Base-by-base conservation (phyloP, 768 basidiomycete genomes). In the Agrocybe praecox region DNA sequence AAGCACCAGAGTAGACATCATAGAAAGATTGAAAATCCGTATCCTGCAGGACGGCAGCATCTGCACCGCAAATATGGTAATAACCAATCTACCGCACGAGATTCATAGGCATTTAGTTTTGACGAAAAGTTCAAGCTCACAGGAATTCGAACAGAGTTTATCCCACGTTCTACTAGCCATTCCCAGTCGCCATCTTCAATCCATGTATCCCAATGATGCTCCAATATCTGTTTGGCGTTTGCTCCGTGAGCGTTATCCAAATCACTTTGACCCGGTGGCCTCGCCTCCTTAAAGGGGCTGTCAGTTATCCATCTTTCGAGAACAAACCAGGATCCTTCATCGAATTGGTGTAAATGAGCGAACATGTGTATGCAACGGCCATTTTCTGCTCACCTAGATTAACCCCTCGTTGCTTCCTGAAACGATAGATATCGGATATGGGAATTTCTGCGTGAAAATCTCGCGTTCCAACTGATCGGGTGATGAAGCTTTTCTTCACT, bases 251-350 rank as follows among this genome's bases (percentile, higher is more conserved):
- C 90, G 19, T 92, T 77, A 66, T 90, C 88, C 15, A 88, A 72
- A 62, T 91, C 89, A 63, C 87, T 89, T 61, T 88, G 80, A 0
- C 76, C 84, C 2, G 86, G 85, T 18, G 71, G 55, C 12, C 58
- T 67, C 9, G 90, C 88, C 15, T 69, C 66, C 2, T 69, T 72
- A 63, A 86, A 93, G 0, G 88, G 88, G 0, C 68, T 47, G 1
- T 84, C 80, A 14, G 83, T 67, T 36, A 93, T 90, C 91, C 91
- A 93, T 32, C 81, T 74, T 69, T 93, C 91, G 17, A 90, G 79
- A 2, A 89, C 85, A 59, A 93, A 92, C 89, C 88, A 90, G 7
- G 82, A 86, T 0, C 89, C 88, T 90, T 21, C 10, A n/a, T 50
- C 10, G 15, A 43, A 14, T 12, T 44, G 40, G 9, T 55, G 24